Evolutionary conservation across 1,284 basidiomycete genomes (phyloP).

Genomic region (Mycosarcoma maydis): DNA sequence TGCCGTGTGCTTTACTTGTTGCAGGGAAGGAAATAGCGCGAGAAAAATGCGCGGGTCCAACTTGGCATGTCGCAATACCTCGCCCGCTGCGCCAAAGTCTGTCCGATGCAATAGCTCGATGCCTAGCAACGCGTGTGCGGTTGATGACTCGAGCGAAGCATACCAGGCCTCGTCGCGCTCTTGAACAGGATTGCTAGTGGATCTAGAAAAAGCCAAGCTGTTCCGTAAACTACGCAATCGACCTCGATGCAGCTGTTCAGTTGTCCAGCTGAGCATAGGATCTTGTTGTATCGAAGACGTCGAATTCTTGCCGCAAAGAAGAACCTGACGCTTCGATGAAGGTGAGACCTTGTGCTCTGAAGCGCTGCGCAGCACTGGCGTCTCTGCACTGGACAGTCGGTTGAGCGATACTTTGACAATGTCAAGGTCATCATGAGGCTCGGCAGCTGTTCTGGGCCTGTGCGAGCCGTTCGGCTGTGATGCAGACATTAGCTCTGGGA

Average conservation of each 20-base stretch:
- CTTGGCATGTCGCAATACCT: constrained; percentile 18
- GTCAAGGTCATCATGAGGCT: constrained; percentile 9
- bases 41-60: constrained; percentile 47
- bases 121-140: constrained; percentile 30
- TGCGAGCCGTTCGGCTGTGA: not conserved
- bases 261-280: constrained; percentile 15
- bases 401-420: constrained; percentile 21
- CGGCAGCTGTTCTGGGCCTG: not conserved
- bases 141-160: constrained; percentile 17
- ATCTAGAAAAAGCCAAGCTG: constrained; percentile 9
- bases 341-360: constrained; percentile 3
- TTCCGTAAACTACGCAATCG: constrained; percentile 20
- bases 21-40: constrained; percentile 21
- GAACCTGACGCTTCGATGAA: constrained; percentile 14
- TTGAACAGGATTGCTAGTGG: not conserved
- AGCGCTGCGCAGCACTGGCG: constrained; percentile 12
- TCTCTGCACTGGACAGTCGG: not conserved
- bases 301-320: constrained; percentile 41
- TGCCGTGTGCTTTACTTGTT: not conserved
- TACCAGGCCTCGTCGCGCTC: not conserved
- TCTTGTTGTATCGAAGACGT: constrained; percentile 29
- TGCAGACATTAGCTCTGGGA: constrained; percentile 1
- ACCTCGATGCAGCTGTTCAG: constrained; percentile 26
- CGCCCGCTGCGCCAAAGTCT: constrained; percentile 34
- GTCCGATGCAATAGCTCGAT: constrained; percentile 36